Percentiles rank a stretch among this genome's conserved stretches.
Conservation (phyloP, 345 rosid genomes). For the Nasturtium officinale region DNA sequence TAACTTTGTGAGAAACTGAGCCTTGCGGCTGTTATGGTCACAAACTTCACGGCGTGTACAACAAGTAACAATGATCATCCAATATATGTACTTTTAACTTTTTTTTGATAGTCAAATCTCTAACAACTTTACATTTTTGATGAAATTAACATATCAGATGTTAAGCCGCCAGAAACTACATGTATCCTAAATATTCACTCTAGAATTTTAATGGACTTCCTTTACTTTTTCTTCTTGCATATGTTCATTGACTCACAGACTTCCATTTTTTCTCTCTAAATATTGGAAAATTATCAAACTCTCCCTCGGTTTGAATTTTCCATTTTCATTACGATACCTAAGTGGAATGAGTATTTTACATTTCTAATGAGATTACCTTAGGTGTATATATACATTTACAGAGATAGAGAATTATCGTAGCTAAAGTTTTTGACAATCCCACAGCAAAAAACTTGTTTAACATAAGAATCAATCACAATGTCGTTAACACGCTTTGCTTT, state of each 20-base stretch:
- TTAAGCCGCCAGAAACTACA: background rate
- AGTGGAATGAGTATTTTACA: background rate
- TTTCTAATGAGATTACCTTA: background rate
- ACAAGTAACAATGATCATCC: background rate
- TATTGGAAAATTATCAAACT: background rate
- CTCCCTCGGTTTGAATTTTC: background rate
- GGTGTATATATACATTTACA: background rate
- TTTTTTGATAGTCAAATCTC: background rate
- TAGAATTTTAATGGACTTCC: no score
- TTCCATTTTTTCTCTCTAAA: background rate
- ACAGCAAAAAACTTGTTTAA: background rate
- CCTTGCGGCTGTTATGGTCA: no score
- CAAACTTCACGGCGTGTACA: background rate
- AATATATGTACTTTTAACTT: background rate
- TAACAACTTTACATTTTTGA: background rate
- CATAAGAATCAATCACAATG: background rate
- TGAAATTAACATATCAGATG: background rate
- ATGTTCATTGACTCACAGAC: background rate
- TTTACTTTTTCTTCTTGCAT: background rate
- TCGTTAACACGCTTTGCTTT: no score
- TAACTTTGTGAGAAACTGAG: no score
- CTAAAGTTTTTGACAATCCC: background rate
- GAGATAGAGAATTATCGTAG: background rate
- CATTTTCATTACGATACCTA: background rate
- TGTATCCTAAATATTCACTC: no score